Evolutionary conservation across 306 rosid genomes (phyloP).

Genomic region (Rosa lucieae): DNA sequence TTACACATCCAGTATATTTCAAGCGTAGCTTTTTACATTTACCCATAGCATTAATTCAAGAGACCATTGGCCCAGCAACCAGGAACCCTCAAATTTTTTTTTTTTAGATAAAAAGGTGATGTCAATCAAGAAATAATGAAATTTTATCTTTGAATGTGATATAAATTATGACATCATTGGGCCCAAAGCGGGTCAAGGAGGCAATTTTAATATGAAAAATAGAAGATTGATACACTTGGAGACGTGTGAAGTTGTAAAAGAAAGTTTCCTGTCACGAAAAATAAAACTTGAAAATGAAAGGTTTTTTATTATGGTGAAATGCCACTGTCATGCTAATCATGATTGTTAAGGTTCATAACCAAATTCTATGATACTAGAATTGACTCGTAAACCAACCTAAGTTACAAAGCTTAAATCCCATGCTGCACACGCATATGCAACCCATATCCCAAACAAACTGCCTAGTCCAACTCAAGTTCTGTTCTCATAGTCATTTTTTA

Average conservation of each 20-base stretch:
- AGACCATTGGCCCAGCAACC: background rate
- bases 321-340: slow-evolving; percentile 9
- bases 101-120: background rate
- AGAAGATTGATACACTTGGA: background rate
- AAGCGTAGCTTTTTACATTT: background rate
- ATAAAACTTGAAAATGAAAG: background rate
- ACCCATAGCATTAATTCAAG: background rate
- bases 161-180: background rate
- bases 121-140: background rate
- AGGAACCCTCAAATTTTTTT: too few relatives aligned
- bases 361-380: background rate
- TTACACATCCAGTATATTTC: background rate
- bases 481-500: too few relatives aligned
- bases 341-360: background rate
- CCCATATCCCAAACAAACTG: too few relatives aligned
- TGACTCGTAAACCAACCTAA: slow-evolving; percentile 1
- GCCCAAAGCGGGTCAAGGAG: background rate
- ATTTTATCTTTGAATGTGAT: background rate
- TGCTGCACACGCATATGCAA: too few relatives aligned
- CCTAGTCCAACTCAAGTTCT: too few relatives aligned
- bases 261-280: background rate
- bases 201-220: background rate
- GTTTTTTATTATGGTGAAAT: slow-evolving; percentile 10
- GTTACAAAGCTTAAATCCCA: background rate
- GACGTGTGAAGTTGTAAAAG: slow-evolving; percentile 8